Base-by-base conservation (phyloP, 352 stramenopile species). In the Phytopythium mirpurense region DNA sequence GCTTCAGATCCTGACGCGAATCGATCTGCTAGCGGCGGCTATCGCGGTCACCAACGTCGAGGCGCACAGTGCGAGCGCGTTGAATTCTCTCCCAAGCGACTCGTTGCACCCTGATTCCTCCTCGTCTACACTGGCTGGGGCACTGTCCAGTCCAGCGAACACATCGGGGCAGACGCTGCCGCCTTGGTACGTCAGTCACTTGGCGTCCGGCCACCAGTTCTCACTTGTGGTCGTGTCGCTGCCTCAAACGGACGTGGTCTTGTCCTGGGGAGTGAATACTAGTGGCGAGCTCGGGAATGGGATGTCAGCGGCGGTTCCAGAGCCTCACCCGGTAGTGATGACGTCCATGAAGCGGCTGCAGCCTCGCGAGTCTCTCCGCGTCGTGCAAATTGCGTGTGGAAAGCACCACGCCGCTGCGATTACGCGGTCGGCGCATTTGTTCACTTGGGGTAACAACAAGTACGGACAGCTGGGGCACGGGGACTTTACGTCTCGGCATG, bases 381-480 rank as follows among this genome's bases (percentile, higher is more conserved):
- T 90, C 26, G 31, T 71, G 11, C 66, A 70, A 14, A 54, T 90
- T 12, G 80, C 73, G 12, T 92, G 82, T 27, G 79, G 82, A 3
- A 88, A 90, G 59, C 78, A 90, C 49, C 82, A 92, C 58, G 69
- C 64, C 0, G 78, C 75, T 37, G 65, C 88, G 21, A 67, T 86
- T 21, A 92, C 78, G 5, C 67, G 63, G 15, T 64, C 80, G 21
- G 75, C 79, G 1, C 67, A 63, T 23, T 66, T 92, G 1, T 90
- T 87, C 52, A 89, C 79, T 15, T 92, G 82, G 77, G 77, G 82
- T 15, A 74, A 68, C 56, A 89, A 87, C 62, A 88, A 88, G 47
- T 78, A 83, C 49, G 81, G 78, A 11, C 81, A 92, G 32, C 63
- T 92, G 2, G 81, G 81, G 0, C 59, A 82, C 24, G 66, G 72